Evolutionary conservation across 441 rosid species (phyloP), one percentile per base, ranked within the genome.

Genomic region (Theobroma grandiflorum): DNA sequence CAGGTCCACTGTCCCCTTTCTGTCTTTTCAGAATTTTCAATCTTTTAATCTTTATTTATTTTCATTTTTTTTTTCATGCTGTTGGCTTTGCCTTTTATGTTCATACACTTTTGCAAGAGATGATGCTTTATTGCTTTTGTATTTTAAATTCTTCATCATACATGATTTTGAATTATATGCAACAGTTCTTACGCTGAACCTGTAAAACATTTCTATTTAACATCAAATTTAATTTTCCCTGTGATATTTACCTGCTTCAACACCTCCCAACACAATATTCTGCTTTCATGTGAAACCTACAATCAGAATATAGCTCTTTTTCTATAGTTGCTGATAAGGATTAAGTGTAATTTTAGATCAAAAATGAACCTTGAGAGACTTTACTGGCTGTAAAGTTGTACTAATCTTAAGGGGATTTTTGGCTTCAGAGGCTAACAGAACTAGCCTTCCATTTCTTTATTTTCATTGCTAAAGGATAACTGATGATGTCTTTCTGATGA

Each of bases 1-100:
- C 94, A 88, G 96, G 94, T 92, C 68, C n/a, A 26, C 43, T 79
- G 37, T 72, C n/a, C 47, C 58, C 65, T 74, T 72, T 52, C 52
- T 45, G 35, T 35, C 40, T 43, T 22, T 67, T 40, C 53, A 18
- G 38, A 55, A 18, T 18, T 50, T 47, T 33, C 16, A 18, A 63
- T 61, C 59, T 33, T 62, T 26, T 43, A 31, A 42, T 75, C 38
- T 35, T 76, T 18, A 4, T 76, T 64, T 58, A 20, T 15, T 49
- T 31, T 7, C 31, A 38, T 9, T 10, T 66, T 43, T 66, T 43
- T 43, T 20, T 69, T 47, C 22, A 26, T 26, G 31, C 31, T 26
- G 31, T 47, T 5, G 18, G 18, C 16, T 45, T 35, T 62, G 0
- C 7, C 47, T 52, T 42, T 31, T 10, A 63, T 47, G 2, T 57